Percentiles rank a stretch among this genome's conserved stretches.
Evolutionary conservation across 1,284 basidiomycete genomes (phyloP).

Genomic region (Ustilago cynodontis): DNA sequence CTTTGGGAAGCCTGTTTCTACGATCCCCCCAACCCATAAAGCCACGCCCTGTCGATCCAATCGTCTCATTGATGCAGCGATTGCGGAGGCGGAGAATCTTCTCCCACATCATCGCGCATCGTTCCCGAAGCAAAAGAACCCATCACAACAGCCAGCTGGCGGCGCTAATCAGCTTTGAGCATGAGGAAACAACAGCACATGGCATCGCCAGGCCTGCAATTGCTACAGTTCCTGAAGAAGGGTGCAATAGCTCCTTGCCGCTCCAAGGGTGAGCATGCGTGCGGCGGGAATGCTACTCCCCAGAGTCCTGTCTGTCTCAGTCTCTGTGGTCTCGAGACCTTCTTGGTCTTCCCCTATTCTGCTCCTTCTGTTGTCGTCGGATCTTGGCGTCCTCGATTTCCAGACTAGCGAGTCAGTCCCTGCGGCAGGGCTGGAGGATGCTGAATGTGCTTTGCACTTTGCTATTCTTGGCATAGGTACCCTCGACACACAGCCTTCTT

Average conservation of each 20-base stretch:
- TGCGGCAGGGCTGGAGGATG: neutral
- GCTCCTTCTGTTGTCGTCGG: slow-evolving; percentile 5
- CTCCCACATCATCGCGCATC: slow-evolving; percentile 29
- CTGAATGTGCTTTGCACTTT: neutral
- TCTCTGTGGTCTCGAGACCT: neutral
- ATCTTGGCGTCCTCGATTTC: slow-evolving; percentile 31
- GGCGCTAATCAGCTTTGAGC: neutral
- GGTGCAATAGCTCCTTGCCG: slow-evolving; percentile 14
- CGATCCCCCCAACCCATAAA: neutral
- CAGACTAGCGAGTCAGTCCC: neutral
- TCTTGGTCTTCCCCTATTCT: slow-evolving; percentile 4
- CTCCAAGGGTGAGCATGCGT: slow-evolving; percentile 32
- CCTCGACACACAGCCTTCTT: slow-evolving; percentile 5
- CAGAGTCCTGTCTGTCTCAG: neutral
- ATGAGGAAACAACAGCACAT: neutral
- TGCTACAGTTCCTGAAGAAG: neutral
- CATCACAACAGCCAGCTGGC: slow-evolving; percentile 4
- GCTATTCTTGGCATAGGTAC: slow-evolving; percentile 30
- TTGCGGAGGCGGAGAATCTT: slow-evolving; percentile 18
- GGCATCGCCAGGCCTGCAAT: neutral
- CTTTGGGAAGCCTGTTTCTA: neutral
- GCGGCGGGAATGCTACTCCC: slow-evolving; percentile 19
- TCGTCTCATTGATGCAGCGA: neutral
- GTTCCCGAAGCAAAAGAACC: neutral
- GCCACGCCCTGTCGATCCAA: slow-evolving; percentile 19